Percentiles rank a stretch among this genome's conserved stretches.
Conservation (phyloP, 2,329 filamentous ascomycete genomes). For the Ophiostoma populinum region DNA sequence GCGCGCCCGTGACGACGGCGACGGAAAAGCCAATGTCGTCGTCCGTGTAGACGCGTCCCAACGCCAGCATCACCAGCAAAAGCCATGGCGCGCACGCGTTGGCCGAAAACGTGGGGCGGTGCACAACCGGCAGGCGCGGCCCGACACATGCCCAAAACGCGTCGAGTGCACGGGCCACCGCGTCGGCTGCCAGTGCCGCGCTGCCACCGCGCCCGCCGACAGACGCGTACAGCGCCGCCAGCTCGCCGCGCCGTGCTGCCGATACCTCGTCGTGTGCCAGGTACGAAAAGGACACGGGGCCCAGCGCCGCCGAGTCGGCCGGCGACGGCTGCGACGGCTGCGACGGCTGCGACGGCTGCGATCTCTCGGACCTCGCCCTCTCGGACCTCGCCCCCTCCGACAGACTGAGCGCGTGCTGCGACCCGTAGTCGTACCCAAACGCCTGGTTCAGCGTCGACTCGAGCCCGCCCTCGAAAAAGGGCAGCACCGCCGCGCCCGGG, state of each 20-base stretch:
- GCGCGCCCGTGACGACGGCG: constrained; percentile 51
- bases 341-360: constrained; percentile 8
- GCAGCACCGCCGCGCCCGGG: constrained; percentile 25
- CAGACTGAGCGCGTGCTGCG: constrained; percentile 28
- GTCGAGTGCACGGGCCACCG: constrained; percentile 72
- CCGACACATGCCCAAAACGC: constrained; percentile 82
- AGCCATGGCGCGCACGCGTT: constrained; percentile 64
- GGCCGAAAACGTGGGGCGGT: constrained; percentile 71
- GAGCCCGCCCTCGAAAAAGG: constrained; percentile 31
- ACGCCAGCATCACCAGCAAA: constrained; percentile 64
- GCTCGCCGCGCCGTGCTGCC: too few species aligned
- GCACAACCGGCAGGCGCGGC: constrained; percentile 70
- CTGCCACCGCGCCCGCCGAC: too few species aligned
- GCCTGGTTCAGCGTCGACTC: constrained; percentile 34
- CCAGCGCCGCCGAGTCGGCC: too few species aligned
- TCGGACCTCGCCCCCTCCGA: constrained; percentile 26
- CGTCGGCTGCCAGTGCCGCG: too few species aligned
- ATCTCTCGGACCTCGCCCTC: constrained; percentile 33
- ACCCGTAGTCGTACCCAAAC: constrained; percentile 33
- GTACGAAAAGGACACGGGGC: too few species aligned
- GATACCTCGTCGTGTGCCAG: too few species aligned
- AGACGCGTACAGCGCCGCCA: too few species aligned
- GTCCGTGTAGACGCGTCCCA: constrained; percentile 36
- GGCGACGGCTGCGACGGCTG: too few species aligned
- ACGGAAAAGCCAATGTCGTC: constrained; percentile 18